Percentiles rank a stretch among this genome's conserved stretches.
Evolutionary conservation across 257 asterid genomes (phyloP).

Genomic region (Handroanthus guayacan): DNA sequence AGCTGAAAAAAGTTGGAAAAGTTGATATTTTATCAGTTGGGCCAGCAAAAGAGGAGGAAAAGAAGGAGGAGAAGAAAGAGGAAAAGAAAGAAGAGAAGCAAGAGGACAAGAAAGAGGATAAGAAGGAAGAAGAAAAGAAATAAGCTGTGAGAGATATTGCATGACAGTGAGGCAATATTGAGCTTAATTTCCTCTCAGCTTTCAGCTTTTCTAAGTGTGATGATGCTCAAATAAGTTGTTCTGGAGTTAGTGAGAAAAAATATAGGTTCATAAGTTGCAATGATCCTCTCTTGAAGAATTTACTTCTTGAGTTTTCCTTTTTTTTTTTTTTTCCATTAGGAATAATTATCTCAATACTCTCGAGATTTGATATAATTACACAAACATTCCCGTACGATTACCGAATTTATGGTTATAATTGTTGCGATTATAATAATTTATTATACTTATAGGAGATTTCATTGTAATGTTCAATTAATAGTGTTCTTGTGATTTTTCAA

Average conservation of each 20-base stretch:
- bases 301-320: background rate
- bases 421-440: too few relatives aligned
- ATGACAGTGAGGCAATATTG: too few relatives aligned
- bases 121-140: constrained; percentile 11
- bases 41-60: constrained; percentile 73
- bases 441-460: too few relatives aligned
- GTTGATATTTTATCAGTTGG: constrained; percentile 74
- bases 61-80: constrained; percentile 48
- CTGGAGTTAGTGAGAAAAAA: background rate
- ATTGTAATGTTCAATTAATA: too few relatives aligned
- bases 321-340: background rate
- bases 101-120: constrained; percentile 43
- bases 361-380: too few relatives aligned
- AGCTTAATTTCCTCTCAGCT: too few relatives aligned
- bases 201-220: too few relatives aligned
- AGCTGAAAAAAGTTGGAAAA: constrained; percentile 69
- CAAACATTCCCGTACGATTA: too few relatives aligned
- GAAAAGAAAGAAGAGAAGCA: constrained; percentile 45
- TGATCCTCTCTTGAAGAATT: background rate
- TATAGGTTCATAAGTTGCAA: background rate
- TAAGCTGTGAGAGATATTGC: background rate
- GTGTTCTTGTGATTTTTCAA: too few relatives aligned
- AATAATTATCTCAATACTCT: too few relatives aligned
- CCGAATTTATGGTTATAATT: too few relatives aligned
- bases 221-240: background rate